Base-by-base conservation (phyloP, 345 rosid species). In the Rhodomyrtus tomentosa region DNA sequence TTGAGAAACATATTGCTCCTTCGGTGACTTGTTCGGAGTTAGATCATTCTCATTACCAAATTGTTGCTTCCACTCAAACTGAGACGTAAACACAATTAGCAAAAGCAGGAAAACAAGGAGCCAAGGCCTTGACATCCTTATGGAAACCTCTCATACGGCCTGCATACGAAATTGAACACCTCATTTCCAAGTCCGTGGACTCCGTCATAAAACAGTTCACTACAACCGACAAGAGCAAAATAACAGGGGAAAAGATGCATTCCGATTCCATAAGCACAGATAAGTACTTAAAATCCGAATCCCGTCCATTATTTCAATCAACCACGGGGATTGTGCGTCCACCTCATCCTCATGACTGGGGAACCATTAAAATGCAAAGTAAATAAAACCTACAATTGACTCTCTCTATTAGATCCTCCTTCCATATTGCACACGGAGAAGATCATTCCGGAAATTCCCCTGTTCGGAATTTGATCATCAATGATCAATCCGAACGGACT, bases 11-110 rank as follows among this genome's bases (percentile, higher is more conserved):
- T 86, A 84, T 72, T 86, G 89, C n/a, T 91, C 90, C 86, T 88
- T 89, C 36, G 82, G 86, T 56, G 92, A 86, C 83, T 82, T 76
- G 84, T 72, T 85, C 4, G 88, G 87, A 80, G 51, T 90, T 50
- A 87, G 87, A 81, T 92, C 96, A 85, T 83, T 87, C 80, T 95
- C 98, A 87, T 86, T 88, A 32, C 88, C 94, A 25, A 93, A 88
- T 84, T 92, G 97, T 81, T 92, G 94, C 86, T 93, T 93, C 97
- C 97, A 94, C 88, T 95, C 97, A 29, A 93, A 88, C 87, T 92
- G 96, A 27, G 96, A 95, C 55, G 94, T 94, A 62, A 92, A 87
- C 50, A 94, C 91, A 51, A 95, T 87, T 62, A 95, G 73, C 85
- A 95, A 84, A 21, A 95, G 89, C 84, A 95, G 87, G 87, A 91